Evolutionary conservation across 1,139 yeast genomes (phyloP).

Genomic region (Scheffersomyces insectosa): DNA sequence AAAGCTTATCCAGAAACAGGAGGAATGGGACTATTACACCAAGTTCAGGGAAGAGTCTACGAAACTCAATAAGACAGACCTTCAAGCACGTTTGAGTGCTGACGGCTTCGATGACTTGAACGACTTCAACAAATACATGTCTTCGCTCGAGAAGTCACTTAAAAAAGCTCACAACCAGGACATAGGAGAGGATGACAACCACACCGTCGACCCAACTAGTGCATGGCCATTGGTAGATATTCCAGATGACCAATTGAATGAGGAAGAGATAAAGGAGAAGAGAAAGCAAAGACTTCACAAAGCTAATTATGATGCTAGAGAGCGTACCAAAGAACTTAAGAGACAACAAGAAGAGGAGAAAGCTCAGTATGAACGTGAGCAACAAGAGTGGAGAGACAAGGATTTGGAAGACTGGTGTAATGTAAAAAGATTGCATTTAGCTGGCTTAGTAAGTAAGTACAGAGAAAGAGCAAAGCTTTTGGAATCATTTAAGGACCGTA

Average conservation of each 20-base stretch:
- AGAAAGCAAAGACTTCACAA: constrained; percentile 78
- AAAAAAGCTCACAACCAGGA: constrained; percentile 64
- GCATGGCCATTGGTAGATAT: constrained; percentile 77
- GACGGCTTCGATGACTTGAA: constrained; percentile 79
- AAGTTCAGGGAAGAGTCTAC: constrained; percentile 56
- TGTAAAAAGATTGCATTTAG: constrained; percentile 63
- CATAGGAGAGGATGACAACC: constrained; percentile 44
- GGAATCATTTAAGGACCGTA: constrained; percentile 82
- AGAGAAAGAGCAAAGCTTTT: constrained; percentile 71
- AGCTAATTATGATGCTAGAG: constrained; percentile 87
- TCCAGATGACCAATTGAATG: constrained; percentile 80
- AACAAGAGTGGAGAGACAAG: constrained; percentile 72
- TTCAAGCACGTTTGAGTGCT: constrained; percentile 51
- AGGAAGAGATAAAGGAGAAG: constrained; percentile 84
- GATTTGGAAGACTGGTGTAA: constrained; percentile 82
- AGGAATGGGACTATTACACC: constrained; percentile 72
- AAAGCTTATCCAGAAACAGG: constrained; percentile 76
- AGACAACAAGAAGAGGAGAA: constrained; percentile 52
- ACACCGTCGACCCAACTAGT: constrained; percentile 49
- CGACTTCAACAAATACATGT: constrained; percentile 69
- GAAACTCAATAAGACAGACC: constrained; percentile 43
- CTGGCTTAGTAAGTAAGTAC: constrained; percentile 53
- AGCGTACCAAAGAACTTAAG: constrained; percentile 79
- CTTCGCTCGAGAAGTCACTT: constrained; percentile 67
- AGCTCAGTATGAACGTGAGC: constrained; percentile 57